Conservation (phyloP, 768 basidiomycete species). For the Royoungia palumana region DNA sequence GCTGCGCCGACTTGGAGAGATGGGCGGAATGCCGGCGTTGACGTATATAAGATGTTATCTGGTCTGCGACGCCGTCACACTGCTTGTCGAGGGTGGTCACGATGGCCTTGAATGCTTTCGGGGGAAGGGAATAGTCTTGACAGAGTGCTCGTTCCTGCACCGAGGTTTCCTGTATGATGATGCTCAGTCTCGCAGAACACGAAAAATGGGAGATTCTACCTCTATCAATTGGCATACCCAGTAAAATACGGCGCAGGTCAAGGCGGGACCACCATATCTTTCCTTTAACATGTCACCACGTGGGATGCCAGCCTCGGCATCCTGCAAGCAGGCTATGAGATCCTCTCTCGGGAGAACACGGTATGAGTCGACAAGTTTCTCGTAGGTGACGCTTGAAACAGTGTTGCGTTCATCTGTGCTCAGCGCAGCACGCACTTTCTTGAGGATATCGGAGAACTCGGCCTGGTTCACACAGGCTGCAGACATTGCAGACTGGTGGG, state of each 20-base stretch:
- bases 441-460: conserved; percentile 24
- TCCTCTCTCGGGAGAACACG: conserved; percentile 11
- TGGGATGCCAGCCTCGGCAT: conserved; percentile 29
- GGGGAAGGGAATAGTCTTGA: conserved; percentile 13
- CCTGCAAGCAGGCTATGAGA: conserved; percentile 32
- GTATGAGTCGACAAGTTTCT: conserved; percentile 31
- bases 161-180: conserved; percentile 16
- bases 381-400: conserved; percentile 24
- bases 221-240: conserved; percentile 43
- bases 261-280: conserved; percentile 16
- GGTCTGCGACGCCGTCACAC: conserved; percentile 24
- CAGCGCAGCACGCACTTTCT: conserved; percentile 20
- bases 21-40: neutral
- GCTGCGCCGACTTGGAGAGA: neutral
- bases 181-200: neutral
- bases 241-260: conserved; percentile 42
- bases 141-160: conserved; percentile 21
- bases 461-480: conserved; percentile 22
- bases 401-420: neutral
- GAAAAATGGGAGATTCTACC: conserved; percentile 20
- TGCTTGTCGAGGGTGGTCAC: conserved; percentile 20
- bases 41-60: conserved; percentile 16
- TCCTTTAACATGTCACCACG: conserved; percentile 13
- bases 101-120: conserved; percentile 19
- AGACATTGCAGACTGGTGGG: conserved; percentile 23